Base-by-base conservation (phyloP, 495 filamentous ascomycete genomes). In the Talaromyces liani region DNA sequence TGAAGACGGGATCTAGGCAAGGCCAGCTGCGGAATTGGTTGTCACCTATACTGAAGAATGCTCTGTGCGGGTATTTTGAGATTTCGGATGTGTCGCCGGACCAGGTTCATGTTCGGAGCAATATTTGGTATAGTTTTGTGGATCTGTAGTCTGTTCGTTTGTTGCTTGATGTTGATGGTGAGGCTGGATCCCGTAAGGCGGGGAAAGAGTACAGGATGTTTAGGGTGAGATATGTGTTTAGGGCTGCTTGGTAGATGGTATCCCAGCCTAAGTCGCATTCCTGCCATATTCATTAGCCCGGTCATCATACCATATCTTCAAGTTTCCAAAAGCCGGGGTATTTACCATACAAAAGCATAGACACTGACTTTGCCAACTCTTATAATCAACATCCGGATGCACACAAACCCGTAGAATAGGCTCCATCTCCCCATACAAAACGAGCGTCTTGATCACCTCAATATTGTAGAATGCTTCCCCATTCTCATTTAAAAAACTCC, bases 351-450 rank as follows among this genome's bases (percentile, higher is more conserved):
- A 22, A 31, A 62, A 29, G n/a, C 63, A 67, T 62, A 65, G 20
- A 27, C 1, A 34, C 56, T 22, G 14, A 5, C 6, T 20, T 49
- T 53, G 53, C 68, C 68, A 71, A 3, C 33, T 0, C 18, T 18
- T 16, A 10, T 62, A 53, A 25, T 53, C 45, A 4, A 65, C 53
- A 3, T 62, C 57, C 9, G 66, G 67, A 60, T 66, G 64, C 4
- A 59, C 59, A 47, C 69, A 69, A 18, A 56, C 29, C 2, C 66
- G 65, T 0, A 71, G 47, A 24, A 71, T 59, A 2, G 67, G 27
- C 5, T 68, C 65, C 65, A 71, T 71, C 55, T 71, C 66, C 4
- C 68, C 68, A 24, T 68, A 61, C 2, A 71, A 18, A 18, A 71
- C n/a, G 5, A 71, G 56, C 1, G 69, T 69, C 25, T 68, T 66